Percentiles rank a stretch among this genome's conserved stretches.
Conservation (phyloP, 2,329 filamentous ascomycete genomes). For the Clarireedia hainanense region DNA sequence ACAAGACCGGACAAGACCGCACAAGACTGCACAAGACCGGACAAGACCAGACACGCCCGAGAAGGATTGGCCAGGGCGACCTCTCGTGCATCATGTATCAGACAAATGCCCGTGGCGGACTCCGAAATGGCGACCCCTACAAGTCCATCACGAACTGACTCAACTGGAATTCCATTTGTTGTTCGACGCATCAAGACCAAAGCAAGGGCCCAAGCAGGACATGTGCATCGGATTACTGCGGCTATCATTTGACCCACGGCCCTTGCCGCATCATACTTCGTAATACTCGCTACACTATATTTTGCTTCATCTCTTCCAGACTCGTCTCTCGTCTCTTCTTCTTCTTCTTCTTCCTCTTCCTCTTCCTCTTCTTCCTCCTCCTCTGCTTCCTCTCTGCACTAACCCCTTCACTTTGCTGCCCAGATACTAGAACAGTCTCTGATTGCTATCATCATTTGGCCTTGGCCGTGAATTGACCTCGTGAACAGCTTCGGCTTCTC, state of each 20-base stretch:
- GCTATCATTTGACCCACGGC: slow-evolving; percentile 2
- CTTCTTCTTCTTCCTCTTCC: neutral
- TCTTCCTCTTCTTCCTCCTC: neutral
- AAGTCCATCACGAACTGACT: no score
- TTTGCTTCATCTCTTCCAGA: neutral
- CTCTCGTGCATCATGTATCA: neutral
- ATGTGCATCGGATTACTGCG: neutral
- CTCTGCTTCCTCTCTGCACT: neutral
- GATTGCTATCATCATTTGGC: slow-evolving; percentile 6
- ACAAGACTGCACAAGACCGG: neutral
- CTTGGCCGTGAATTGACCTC: neutral
- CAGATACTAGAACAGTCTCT: slow-evolving; percentile 1
- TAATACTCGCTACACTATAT: neutral
- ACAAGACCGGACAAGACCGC: no score
- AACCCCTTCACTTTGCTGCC: neutral
- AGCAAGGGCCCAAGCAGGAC: neutral
- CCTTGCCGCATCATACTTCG: no score
- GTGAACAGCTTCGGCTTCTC: neutral
- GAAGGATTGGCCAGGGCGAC: no score
- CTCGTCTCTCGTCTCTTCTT: neutral
- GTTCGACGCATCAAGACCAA: no score
- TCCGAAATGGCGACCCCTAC: no score
- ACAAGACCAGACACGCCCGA: no score
- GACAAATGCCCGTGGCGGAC: neutral
- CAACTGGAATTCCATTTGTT: no score